phyloP scores from a whole-genome alignment of 2,329 filamentous ascomycete species.

The Paraphoma sp. region DNA sequence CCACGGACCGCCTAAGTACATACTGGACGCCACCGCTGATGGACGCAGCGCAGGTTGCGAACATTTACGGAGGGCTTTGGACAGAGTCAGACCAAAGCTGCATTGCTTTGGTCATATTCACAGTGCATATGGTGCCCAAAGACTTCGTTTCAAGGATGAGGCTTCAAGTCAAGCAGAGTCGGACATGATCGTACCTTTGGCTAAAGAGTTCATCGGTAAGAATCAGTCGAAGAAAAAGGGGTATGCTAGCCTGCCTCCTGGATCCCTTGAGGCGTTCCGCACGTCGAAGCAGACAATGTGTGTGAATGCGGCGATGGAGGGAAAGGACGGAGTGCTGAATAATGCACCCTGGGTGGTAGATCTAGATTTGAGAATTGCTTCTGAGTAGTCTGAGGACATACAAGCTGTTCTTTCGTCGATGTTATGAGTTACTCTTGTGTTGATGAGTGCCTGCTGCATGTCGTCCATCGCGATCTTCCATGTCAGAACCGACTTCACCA shows the following conservation, averaged over 20 bases:
- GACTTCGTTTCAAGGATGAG: constrained; percentile 32
- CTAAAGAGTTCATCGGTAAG: constrained; percentile 28
- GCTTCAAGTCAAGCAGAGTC: constrained; percentile 1
- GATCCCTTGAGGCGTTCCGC: constrained; percentile 28
- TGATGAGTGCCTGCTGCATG: too few species aligned
- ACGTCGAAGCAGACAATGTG: constrained; percentile 58
- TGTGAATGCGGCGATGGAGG: constrained; percentile 63
- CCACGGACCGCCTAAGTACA: constrained; percentile 62
- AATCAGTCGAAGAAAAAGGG: constrained; percentile 30
- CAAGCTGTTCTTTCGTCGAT: background rate
- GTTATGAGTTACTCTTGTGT: background rate
- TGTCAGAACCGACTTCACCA: too few species aligned
- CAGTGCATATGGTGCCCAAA: constrained; percentile 49
- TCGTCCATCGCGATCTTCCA: too few species aligned
- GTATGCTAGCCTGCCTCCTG: constrained; percentile 32
- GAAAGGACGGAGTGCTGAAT: constrained; percentile 51
- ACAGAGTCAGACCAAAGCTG: constrained; percentile 55
- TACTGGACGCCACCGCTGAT: constrained; percentile 53
- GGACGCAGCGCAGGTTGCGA: constrained; percentile 59
- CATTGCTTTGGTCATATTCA: constrained; percentile 70
- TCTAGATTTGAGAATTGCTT: constrained; percentile 47
- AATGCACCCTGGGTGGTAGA: constrained; percentile 64
- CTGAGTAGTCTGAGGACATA: background rate
- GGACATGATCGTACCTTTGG: constrained; percentile 15
- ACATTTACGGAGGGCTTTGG: constrained; percentile 58